Percentiles rank a stretch among this genome's conserved stretches.
Conservation (phyloP, 2,329 filamentous ascomycete genomes). For the Zymoseptoria tritici region DNA sequence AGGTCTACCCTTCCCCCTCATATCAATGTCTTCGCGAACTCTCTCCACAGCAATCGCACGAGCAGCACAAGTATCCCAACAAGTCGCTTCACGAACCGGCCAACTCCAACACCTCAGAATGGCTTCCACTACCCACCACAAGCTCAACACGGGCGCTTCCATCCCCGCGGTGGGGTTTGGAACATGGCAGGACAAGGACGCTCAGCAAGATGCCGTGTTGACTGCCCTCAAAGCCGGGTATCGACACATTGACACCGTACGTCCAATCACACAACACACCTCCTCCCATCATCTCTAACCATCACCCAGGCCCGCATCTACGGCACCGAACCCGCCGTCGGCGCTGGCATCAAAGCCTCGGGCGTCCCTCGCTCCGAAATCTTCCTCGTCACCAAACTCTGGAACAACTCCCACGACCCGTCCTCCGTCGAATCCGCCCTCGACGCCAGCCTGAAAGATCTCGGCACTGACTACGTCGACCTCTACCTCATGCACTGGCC, state of each 20-base stretch:
- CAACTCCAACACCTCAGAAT: conserved; percentile 19
- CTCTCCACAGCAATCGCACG: conserved; percentile 8
- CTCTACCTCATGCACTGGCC: conserved; percentile 65
- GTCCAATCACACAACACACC: background rate
- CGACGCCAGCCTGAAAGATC: conserved; percentile 51
- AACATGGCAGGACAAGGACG: conserved; percentile 47
- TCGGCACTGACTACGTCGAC: conserved; percentile 61
- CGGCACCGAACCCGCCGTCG: conserved; percentile 58
- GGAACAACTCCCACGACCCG: conserved; percentile 56
- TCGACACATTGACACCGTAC: conserved; percentile 46
- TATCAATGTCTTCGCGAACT: conserved; percentile 6
- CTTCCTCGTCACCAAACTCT: conserved; percentile 61
- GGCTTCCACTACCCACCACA: conserved; percentile 26
- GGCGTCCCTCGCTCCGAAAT: conserved; percentile 57
- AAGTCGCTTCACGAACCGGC: conserved; percentile 1
- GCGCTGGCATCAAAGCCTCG: conserved; percentile 55
- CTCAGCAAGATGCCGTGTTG: conserved; percentile 42
- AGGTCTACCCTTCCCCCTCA: background rate
- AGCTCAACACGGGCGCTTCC: conserved; percentile 32
- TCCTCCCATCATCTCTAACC: background rate
- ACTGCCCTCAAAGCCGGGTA: conserved; percentile 46
- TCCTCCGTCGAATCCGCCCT: conserved; percentile 57
- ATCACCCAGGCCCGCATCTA: conserved; percentile 23
- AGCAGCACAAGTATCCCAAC: conserved; percentile 12
- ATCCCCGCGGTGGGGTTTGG: conserved; percentile 39